Base-by-base conservation (phyloP, 257 asterid species). In the Verbena officinalis region DNA sequence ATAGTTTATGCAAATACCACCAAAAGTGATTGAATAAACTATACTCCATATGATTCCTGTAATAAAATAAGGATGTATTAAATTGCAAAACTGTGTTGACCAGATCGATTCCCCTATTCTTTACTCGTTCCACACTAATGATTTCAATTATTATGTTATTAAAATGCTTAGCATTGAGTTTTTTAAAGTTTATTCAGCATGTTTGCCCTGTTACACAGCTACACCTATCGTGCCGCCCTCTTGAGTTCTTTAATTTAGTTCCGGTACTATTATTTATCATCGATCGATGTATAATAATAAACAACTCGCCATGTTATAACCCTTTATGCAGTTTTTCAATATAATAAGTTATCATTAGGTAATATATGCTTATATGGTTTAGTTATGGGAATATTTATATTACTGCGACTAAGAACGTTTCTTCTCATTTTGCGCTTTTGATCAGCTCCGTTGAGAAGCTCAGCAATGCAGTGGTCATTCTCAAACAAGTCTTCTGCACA, bases 391-490 rank as follows among this genome's bases (percentile, higher is more conserved):
- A 30, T 39, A 53, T 3, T 14, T 45, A 20, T 24, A 14, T 13
- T 55, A 20, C n/a, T 56, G 22, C 53, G 45, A 70, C 57, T 16
- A 40, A 61, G 62, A 36, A 27, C 49, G 14, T 27, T 43, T 12
- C n/a, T 27, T 27, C 5, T 27, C 12, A 2, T 53, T 46, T n/a
- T 58, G 36, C 8, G 14, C 7, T 64, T 36, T 63, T 62, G 17
- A 66, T 62, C 78, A 87, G 92, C 68, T 68, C 80, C 86, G 36
- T 42, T 65, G 23, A 73, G 86, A 75, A 78, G 82, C 74, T 70
- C 78, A 44, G 63, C 74, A 16, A 84, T 86, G 89, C 86, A 79
- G 68, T 84, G 96, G 95, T 54, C 93, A 51, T 73, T 81, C 67
- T 39, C 88, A 4, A 88, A 70, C 81, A 77, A 73, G 54, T 16